phyloP scores from a whole-genome alignment of 352 stramenopile genomes.

The Porosira glacialis region DNA sequence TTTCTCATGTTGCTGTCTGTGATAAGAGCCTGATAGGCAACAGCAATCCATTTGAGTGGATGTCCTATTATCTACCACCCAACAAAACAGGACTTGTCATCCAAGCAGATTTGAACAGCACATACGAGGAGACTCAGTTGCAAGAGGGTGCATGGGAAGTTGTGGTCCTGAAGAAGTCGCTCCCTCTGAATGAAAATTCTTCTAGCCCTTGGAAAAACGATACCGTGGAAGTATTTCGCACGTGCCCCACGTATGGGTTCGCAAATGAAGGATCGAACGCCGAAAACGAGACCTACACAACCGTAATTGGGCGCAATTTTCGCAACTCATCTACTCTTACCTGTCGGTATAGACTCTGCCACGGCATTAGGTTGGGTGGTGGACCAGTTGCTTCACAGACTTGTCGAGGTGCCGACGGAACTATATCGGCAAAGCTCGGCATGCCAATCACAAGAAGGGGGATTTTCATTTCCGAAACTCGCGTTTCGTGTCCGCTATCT shows the following conservation, averaged over 20 bases:
- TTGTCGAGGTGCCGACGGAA: constrained; percentile 16
- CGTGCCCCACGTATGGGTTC: constrained; percentile 79
- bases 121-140: constrained; percentile 36
- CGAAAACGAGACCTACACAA: constrained; percentile 80
- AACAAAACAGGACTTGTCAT: no score
- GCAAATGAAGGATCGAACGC: constrained; percentile 35
- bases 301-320: constrained; percentile 94
- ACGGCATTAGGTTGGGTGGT: constrained; percentile 19
- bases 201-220: constrained; percentile 88
- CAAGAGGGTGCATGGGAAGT: constrained; percentile 84
- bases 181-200: constrained; percentile 85
- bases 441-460: constrained; percentile 23
- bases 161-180: constrained; percentile 85
- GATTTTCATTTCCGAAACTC: constrained; percentile 42
- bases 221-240: constrained; percentile 89
- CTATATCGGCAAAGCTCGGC: constrained; percentile 19
- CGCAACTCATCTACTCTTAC: constrained; percentile 80
- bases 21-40: constrained; percentile 84
- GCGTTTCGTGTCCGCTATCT: constrained; percentile 44
- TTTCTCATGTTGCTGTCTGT: constrained; percentile 87
- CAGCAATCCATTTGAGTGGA: constrained; percentile 65
- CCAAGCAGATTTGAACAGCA: no score
- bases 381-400: constrained; percentile 27
- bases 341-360: constrained; percentile 80
- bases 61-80: constrained; percentile 72